Conservation (phyloP, 164 flowering plant genomes). For the Tetracentron sinense region DNA sequence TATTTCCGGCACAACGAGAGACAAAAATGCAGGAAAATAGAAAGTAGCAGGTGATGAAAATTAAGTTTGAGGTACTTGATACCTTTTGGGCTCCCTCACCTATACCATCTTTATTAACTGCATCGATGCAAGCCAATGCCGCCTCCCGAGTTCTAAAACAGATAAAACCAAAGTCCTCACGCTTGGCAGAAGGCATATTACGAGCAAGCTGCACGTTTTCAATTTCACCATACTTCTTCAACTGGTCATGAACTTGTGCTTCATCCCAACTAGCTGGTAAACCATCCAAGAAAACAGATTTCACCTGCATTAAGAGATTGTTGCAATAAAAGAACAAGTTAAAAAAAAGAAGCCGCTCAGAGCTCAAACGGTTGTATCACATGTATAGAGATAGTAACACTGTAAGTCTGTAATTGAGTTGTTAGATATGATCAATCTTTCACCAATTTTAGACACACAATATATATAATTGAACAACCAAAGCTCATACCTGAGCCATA, state of each 20-base stretch:
- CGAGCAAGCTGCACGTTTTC: conserved; percentile 32
- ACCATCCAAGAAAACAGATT: conserved; percentile 32
- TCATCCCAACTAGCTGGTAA: conserved; percentile 31
- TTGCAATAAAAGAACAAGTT: too few species aligned
- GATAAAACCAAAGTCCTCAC: conserved; percentile 29
- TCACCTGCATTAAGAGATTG: conserved; percentile 18
- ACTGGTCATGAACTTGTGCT: conserved; percentile 13
- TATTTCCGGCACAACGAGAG: background rate
- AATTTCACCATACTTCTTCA: conserved; percentile 30
- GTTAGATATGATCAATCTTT: too few species aligned
- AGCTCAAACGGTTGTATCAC: background rate
- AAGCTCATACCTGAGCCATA: conserved; percentile 27
- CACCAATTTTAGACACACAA: background rate
- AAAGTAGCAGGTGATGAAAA: background rate
- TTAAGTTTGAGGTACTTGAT: background rate
- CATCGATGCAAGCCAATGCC: conserved; percentile 31
- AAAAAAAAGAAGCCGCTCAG: background rate
- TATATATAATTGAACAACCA: background rate
- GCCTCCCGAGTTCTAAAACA: conserved; percentile 24
- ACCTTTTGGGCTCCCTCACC: conserved; percentile 24
- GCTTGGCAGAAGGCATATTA: conserved; percentile 34
- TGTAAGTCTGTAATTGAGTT: too few species aligned
- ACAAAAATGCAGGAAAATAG: background rate
- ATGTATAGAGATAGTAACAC: too few species aligned
- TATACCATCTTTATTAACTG: conserved; percentile 24